Percentiles rank a stretch among this genome's conserved stretches.
Evolutionary conservation across 345 rosid genomes (phyloP).

Genomic region (Brassica incana): DNA sequence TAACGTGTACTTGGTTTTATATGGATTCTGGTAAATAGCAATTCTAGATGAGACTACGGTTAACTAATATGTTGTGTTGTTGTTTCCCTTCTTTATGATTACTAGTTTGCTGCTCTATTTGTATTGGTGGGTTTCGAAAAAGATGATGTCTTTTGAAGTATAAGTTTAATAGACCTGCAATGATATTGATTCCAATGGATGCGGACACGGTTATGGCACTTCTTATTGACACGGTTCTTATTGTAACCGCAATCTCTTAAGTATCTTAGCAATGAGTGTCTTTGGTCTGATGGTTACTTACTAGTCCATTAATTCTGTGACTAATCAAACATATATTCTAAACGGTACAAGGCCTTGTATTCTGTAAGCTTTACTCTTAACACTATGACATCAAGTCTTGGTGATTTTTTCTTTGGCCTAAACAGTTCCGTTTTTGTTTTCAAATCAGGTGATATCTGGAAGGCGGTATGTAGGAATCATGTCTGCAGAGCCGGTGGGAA

Average conservation of each 20-base stretch:
- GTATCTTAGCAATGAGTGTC: background rate
- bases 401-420: background rate
- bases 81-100: slow-evolving; percentile 6
- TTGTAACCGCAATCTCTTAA: background rate
- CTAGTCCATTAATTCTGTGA: background rate
- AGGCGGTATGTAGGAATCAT: slow-evolving; percentile 92
- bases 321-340: background rate
- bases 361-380: background rate
- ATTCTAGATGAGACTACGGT: background rate
- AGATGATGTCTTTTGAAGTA: slow-evolving; percentile 6
- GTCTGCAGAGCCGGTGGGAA: slow-evolving; percentile 91
- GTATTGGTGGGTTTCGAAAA: background rate
- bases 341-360: background rate
- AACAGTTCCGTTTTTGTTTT: background rate
- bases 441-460: slow-evolving; percentile 75
- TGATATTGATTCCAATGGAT: background rate
- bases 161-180: background rate
- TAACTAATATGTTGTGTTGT: background rate
- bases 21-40: background rate
- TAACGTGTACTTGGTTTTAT: background rate
- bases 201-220: background rate
- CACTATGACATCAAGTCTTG: background rate
- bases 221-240: background rate
- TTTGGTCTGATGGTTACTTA: background rate
- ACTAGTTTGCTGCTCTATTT: background rate